Conservation (phyloP, 2,329 filamentous ascomycete species). For the Colletotrichum spaethianum region DNA sequence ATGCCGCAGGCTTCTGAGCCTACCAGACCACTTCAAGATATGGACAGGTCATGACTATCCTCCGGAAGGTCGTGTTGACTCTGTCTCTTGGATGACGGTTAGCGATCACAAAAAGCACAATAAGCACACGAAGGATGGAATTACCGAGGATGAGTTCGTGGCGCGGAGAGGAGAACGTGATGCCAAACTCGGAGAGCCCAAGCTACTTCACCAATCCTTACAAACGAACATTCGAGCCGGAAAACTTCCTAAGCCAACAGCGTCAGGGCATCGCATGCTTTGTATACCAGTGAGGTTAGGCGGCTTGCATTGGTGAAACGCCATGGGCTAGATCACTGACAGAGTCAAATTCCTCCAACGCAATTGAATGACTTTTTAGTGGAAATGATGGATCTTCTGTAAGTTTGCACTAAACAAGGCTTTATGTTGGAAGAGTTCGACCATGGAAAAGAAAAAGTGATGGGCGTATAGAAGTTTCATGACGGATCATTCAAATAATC, state of each 20-base stretch:
- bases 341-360: too few relatives aligned
- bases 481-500: too few relatives aligned
- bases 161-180: constrained; percentile 60
- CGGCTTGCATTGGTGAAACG: constrained; percentile 65
- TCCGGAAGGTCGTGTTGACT: constrained; percentile 48
- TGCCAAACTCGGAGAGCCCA: constrained; percentile 57
- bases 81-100: constrained; percentile 61
- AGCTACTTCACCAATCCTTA: constrained; percentile 63
- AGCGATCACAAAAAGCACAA: constrained; percentile 60
- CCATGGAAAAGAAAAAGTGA: too few relatives aligned
- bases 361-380: too few relatives aligned
- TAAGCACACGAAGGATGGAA: constrained; percentile 61
- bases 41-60: constrained; percentile 72
- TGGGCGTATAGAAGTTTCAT: too few relatives aligned
- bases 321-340: too few relatives aligned
- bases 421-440: too few relatives aligned
- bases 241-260: constrained; percentile 53
- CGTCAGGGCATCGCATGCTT: constrained; percentile 49
- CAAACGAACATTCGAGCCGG: constrained; percentile 69
- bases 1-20: constrained; percentile 55
- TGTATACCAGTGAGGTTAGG: constrained; percentile 52
- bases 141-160: constrained; percentile 60
- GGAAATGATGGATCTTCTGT: too few relatives aligned
- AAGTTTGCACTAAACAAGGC: too few relatives aligned
- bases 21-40: constrained; percentile 61